A percentile compares a stretch with the other conserved stretches of the same genome.
These are phyloP conservation scores for Trichoderma arundinaceum DNA, from an alignment of 2,329 filamentous ascomycete genomes.

Conservation along the genomic window DNA sequence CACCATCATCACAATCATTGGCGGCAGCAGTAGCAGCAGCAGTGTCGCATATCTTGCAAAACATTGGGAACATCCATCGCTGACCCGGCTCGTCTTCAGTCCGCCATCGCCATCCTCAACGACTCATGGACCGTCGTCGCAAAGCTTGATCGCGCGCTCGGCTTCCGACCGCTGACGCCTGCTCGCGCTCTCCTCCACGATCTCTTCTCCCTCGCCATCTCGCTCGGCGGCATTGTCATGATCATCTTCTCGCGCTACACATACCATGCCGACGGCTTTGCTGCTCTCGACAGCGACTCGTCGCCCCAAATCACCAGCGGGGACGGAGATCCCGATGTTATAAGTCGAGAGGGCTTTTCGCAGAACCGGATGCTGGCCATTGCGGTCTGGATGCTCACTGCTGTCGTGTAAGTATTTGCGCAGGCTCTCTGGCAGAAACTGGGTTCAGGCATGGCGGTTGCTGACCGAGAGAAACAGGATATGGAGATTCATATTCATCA, in stretches of 20 bases:
- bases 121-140: slow-evolving; percentile 48
- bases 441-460: background rate
- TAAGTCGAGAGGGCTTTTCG: slow-evolving; percentile 29
- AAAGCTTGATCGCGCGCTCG: slow-evolving; percentile 38
- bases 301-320: slow-evolving; percentile 6
- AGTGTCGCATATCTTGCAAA: too few species aligned
- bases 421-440: too few species aligned
- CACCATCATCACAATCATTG: background rate
- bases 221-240: slow-evolving; percentile 45
- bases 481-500: slow-evolving; percentile 31
- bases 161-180: slow-evolving; percentile 39
- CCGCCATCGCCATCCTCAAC: slow-evolving; percentile 44
- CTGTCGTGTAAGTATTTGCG: slow-evolving; percentile 27
- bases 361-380: slow-evolving; percentile 28
- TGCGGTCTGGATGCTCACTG: slow-evolving; percentile 29
- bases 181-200: slow-evolving; percentile 44
- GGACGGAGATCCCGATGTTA: slow-evolving; percentile 12
- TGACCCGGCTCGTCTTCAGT: slow-evolving; percentile 33
- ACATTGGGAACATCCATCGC: too few species aligned
- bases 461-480: slow-evolving; percentile 17
- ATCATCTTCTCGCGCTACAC: slow-evolving; percentile 35
- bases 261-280: slow-evolving; percentile 13
- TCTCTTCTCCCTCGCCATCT: slow-evolving; percentile 43
- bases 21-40: background rate
- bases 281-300: background rate